These are phyloP conservation scores for Xylaria sp. DNA, from an alignment of 2,329 filamentous ascomycete genomes.

Conservation along the genomic window DNA sequence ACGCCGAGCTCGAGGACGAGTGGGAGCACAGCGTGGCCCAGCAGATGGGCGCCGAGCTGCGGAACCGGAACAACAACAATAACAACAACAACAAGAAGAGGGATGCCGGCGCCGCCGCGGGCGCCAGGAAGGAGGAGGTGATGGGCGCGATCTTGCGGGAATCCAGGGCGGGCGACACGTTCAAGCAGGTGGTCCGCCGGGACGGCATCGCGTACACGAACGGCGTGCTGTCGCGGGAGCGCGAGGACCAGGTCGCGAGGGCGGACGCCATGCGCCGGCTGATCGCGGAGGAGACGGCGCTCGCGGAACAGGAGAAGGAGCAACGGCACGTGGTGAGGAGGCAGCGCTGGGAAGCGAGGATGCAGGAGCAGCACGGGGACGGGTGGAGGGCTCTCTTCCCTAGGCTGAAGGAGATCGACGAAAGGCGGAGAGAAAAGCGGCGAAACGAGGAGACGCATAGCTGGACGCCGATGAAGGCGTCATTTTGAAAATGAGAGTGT, in stretches of 20 bases:
- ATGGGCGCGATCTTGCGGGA: constrained; percentile 1
- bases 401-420: not conserved
- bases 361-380: constrained; percentile 24
- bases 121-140: too few relatives aligned
- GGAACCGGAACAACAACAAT: constrained; percentile 1
- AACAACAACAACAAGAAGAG: too few relatives aligned
- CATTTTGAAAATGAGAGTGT: not conserved
- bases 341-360: constrained; percentile 28
- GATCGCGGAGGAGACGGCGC: constrained; percentile 28
- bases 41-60: constrained; percentile 10
- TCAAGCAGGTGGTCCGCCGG: constrained; percentile 1
- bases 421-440: not conserved
- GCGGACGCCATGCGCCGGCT: constrained; percentile 36
- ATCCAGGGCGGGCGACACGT: constrained; percentile 2
- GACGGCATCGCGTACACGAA: constrained; percentile 20
- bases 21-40: constrained; percentile 40
- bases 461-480: too few relatives aligned
- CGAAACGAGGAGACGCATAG: not conserved
- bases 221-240: constrained; percentile 20
- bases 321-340: constrained; percentile 11
- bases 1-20: constrained; percentile 40
- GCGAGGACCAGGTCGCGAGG: constrained; percentile 30
- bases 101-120: too few relatives aligned
- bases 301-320: constrained; percentile 29
- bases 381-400: constrained; percentile 20